Evolutionary conservation across 345 rosid species (phyloP).

Genomic region (Eucalyptus erythrocorys): DNA sequence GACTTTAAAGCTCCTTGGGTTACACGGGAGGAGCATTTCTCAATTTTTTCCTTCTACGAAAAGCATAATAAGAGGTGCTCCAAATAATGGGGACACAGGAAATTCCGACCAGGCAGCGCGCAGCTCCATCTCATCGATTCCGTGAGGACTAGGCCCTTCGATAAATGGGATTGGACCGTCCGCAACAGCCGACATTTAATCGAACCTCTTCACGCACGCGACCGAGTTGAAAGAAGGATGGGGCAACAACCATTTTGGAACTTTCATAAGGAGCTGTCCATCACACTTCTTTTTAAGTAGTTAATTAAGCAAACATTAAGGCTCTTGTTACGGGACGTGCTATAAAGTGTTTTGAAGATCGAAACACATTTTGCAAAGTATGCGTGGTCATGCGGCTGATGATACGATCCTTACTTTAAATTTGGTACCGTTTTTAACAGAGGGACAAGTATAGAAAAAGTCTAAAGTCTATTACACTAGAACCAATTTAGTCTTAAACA

Average conservation of each 20-base stretch:
- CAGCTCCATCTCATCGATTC: not conserved
- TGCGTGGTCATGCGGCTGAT: fast-evolving
- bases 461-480: fast-evolving
- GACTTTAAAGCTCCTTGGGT: not conserved
- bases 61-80: not conserved
- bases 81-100: not conserved
- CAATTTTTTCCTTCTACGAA: not conserved
- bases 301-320: not conserved
- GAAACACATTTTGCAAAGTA: not conserved
- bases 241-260: not conserved
- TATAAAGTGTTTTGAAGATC: not conserved
- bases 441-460: fast-evolving
- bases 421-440: not conserved
- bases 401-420: not conserved
- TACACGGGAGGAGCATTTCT: not conserved
- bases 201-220: not conserved
- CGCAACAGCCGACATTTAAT: not conserved
- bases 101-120: not conserved
- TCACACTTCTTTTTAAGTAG: not conserved
- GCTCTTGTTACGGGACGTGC: not conserved
- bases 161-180: not conserved
- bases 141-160: not conserved
- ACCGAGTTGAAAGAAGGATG: not conserved
- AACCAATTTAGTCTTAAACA: not conserved
- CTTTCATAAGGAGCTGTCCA: not conserved